phyloP scores from a whole-genome alignment of 192 early-diverging fungal species.

The Chytriomyces sp. region DNA sequence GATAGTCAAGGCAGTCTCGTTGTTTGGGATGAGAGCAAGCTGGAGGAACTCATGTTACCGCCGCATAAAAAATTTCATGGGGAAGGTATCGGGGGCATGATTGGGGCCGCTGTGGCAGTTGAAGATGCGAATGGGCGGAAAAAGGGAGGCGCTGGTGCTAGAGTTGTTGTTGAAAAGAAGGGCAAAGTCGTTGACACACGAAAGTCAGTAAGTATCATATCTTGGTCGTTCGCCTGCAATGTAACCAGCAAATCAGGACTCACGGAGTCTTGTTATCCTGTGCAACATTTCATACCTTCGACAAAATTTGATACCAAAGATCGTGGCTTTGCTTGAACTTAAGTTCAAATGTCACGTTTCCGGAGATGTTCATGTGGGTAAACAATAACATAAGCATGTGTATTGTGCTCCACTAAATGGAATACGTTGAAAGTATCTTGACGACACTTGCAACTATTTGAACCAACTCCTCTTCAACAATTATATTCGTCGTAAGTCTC shows the following conservation, averaged over 20 bases:
- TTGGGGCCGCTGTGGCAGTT: constrained; percentile 6
- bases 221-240: neutral
- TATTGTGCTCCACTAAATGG: neutral
- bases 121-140: neutral
- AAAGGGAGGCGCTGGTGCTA: neutral
- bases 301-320: constrained; percentile 72
- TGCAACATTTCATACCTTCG: constrained; percentile 80
- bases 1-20: neutral
- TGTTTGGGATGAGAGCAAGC: constrained; percentile 15
- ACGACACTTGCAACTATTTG: constrained; percentile 73
- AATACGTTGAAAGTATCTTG: constrained; percentile 53
- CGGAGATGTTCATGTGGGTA: constrained; percentile 60
- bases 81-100: neutral
- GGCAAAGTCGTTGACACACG: constrained; percentile 34
- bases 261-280: constrained; percentile 77
- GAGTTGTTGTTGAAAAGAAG: constrained; percentile 24
- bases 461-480: constrained; percentile 83
- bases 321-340: constrained; percentile 70
- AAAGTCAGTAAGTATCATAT: constrained; percentile 28
- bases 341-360: constrained; percentile 65
- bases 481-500: constrained; percentile 79
- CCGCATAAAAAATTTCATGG: constrained; percentile 31
- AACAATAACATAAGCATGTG: neutral
- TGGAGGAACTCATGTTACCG: constrained; percentile 14
- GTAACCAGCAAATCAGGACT: constrained; percentile 48